Evolutionary conservation across 140 eudicot species (phyloP), one percentile per base, ranked within the genome.

Genomic region (Erigeron philadelphicus): DNA sequence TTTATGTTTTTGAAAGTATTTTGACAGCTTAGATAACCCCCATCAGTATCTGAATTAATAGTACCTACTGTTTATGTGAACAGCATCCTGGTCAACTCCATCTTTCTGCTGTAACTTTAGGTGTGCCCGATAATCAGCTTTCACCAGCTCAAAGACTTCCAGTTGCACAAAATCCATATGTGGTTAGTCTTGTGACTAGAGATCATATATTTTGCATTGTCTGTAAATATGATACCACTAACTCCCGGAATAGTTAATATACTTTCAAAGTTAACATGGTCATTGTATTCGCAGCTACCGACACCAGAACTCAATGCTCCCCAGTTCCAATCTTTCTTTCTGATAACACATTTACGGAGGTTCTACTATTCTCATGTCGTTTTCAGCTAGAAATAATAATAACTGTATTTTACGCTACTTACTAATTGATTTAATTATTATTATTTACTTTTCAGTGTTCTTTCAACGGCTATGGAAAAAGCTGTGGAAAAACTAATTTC

Each of bases 271-370:
- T 41, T 35, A 56, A 78, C 11, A 68, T 72, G 59, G 65, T 58
- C 11, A 13, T 50, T 67, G 54, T 15, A 15, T 80, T 72, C 76
- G 71, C 86, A 87, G 97, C 83, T 84, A 55, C 79, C 89, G 49
- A 73, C 64, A 17, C 73, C 86, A 46, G 53, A 85, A 16, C 71
- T 84, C 75, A 64, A 72, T 48, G 79, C 81, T 62, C 71, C 84
- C 44, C 81, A 78, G 69, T 72, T 73, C 65, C 77, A 74, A 16
- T 41, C 74, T 69, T 57, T 74, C 11, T 82, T 84, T 65, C 80
- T 90, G 41, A 82, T 83, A 35, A 21, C 66, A 45, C 85, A 78
- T 74, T 80, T 87, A 64, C 95, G 80, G 82, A 84, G 96, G 97
- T 88, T 64, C 11, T 48, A 64, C 78, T 55, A 49, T 77, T 54